Evolutionary conservation across 2,329 filamentous ascomycete species (phyloP).

Genomic region (Dactylonectria macrodidyma): DNA sequence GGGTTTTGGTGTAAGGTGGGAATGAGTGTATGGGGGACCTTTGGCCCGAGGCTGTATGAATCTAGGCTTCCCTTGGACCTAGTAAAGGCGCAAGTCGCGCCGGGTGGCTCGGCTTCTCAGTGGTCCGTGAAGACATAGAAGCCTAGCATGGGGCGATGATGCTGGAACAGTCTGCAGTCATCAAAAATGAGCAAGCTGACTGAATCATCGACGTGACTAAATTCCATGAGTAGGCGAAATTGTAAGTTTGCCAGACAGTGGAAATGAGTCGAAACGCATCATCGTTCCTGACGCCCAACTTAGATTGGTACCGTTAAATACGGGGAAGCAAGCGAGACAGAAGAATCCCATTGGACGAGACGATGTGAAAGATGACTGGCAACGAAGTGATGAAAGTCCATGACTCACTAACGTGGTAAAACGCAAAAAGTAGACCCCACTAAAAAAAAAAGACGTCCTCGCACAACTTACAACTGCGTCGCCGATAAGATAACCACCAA

Average conservation of each 20-base stretch:
- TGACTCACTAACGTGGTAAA: constrained; percentile 24
- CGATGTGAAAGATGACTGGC: neutral
- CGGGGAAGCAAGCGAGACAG: neutral
- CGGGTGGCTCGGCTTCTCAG: too few relatives aligned
- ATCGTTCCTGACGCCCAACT: neutral
- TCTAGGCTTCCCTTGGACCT: too few relatives aligned
- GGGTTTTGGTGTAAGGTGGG: too few relatives aligned
- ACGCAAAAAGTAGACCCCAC: constrained; percentile 4
- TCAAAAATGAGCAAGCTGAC: neutral
- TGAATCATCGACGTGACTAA: neutral
- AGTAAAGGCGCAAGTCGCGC: too few relatives aligned
- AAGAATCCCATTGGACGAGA: neutral
- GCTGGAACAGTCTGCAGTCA: neutral
- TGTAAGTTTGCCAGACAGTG: neutral
- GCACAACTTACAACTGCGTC: constrained; percentile 7
- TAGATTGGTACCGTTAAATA: neutral
- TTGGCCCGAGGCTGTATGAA: too few relatives aligned
- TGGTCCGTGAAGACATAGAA: too few relatives aligned
- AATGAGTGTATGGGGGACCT: too few relatives aligned
- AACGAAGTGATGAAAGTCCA: neutral
- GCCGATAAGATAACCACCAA: constrained; percentile 37
- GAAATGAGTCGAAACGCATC: neutral
- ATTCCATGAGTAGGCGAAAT: neutral
- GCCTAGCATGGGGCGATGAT: too few relatives aligned
- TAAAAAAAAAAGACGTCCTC: constrained; percentile 11